Base-by-base conservation (phyloP, 169 alveolate species). In the Plasmodium inui region DNA sequence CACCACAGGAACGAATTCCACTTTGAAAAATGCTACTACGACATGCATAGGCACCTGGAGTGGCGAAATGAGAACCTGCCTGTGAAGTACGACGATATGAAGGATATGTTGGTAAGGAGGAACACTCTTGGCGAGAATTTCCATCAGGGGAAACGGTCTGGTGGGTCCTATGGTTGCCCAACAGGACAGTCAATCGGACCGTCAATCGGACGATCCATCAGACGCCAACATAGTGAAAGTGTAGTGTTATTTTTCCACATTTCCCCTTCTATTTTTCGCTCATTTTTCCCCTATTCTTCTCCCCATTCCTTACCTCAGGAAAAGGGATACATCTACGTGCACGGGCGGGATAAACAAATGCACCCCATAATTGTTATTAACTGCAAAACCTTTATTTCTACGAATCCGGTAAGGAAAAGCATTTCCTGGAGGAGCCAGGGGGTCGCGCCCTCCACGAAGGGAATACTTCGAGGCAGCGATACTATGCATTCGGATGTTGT, bases 31-130 rank as follows among this genome's bases (percentile, higher is more conserved):
- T 93, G 95, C 26, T 82, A 93, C 61, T 71, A 89, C 26, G 97
- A 96, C 79, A 95, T 96, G 96, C 44, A 90, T 41, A 94, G 95
- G 76, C 94, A 96, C 84, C 72, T 96, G 34, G 81, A 86, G 34
- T 96, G 97, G 97, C 84, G 97, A 72, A 80, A 93, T 37, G 82
- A 76, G 46, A 96, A 95, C n/a, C 96, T 96, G 28, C 97, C 97
- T 30, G 84, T 96, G n/a, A 41, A 30, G 1, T 91, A 92, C 7
- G 84, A 74, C 0, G 97, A 96, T 22, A 50, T 96, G 37, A n/a
- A 84, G 55, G 83, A 41, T 12, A 26, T 84, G 32, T 39, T 84
- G 78, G 92, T 84, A 84, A 84, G 34, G 10, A 1, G 34, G n/a
- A 82, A 10, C 28, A 34, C 22, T 5, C 34, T 17, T 34, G 26